Base-by-base conservation (phyloP, 164 flowering plant species). In the Vitis rupestris region DNA sequence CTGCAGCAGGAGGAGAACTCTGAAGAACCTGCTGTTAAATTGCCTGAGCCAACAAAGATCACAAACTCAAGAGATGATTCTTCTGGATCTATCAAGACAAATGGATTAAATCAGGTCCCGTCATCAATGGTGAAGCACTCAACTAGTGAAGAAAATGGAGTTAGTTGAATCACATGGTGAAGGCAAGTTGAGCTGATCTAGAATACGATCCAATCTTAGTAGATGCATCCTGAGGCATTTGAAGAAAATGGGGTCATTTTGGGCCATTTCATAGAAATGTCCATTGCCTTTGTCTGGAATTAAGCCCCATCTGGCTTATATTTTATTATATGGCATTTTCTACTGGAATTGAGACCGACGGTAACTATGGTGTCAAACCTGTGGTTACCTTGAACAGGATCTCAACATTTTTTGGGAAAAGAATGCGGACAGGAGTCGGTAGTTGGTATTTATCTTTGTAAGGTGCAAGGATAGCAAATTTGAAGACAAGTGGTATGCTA, bases 91-190 rank as follows among this genome's bases (percentile, higher is more conserved):
- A 56, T 82, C 65, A 84, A 77, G 73, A 50, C 75, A 48, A 88
- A 90, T 72, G 92, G 95, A 15, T 87, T 84, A 44, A 75, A n/a
- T 68, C 47, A 44, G 2, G 56, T 30, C 37, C 60, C 70, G 49
- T 10, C 73, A 37, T 69, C 85, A 11, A 50, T 57, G 9, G 50
- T 27, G 29, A 72, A 61, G 16, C 17, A 44, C 16, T 50, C 82
- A 10, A 23, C 68, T 27, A 49, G 50, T 50, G 84, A 80, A 64
- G 89, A 73, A 79, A 83, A 80, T 63, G 84, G 84, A n/a, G 66
- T 10, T 65, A 58, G 55, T 50, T 60, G 49, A 71, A 70, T 67
- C 63, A 62, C 61, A 56, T 47, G 52, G 47, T 60, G 2, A 73
- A 77, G 75, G 71, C 70, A 65, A 66, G 52, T 47, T 66, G 56